Conservation (phyloP, 179 eudicot species). For the Beta lomatogona region DNA sequence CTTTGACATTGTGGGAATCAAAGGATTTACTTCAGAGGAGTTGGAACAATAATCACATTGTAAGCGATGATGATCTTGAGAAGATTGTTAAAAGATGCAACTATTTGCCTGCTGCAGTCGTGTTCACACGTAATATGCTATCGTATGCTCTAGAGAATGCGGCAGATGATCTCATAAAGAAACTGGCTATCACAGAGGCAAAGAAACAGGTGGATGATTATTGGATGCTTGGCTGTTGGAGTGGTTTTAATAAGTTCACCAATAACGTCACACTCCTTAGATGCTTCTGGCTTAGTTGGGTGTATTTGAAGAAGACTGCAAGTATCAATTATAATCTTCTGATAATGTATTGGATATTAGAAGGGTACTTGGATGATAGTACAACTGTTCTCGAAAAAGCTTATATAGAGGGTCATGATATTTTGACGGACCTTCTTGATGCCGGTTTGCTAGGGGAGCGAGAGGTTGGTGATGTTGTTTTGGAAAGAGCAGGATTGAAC, state of each 20-base stretch:
- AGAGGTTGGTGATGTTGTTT: no score
- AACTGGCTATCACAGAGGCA: not conserved
- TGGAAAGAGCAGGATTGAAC: no score
- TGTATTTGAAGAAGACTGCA: constrained; percentile 21
- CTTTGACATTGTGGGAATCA: constrained; percentile 1
- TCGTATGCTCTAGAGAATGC: not conserved
- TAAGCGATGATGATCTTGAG: not conserved
- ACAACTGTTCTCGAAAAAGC: no score
- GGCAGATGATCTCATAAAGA: not conserved
- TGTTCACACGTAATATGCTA: not conserved
- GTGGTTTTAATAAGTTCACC: constrained; percentile 1
- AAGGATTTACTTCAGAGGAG: not conserved
- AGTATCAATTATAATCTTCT: constrained; percentile 31
- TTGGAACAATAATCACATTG: not conserved
- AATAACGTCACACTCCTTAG: not conserved
- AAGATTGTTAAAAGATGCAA: constrained; percentile 9
- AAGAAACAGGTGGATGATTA: not conserved
- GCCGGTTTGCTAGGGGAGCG: no score
- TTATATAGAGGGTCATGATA: no score
- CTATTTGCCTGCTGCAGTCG: constrained; percentile 3
- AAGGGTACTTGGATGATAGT: no score
- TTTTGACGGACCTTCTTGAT: no score
- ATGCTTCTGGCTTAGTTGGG: not conserved
- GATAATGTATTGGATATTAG: constrained; percentile 48
- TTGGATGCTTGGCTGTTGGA: not conserved